Percentiles rank a stretch among this genome's conserved stretches.
Conservation (phyloP, 257 asterid species). For the Rhazya stricta region DNA sequence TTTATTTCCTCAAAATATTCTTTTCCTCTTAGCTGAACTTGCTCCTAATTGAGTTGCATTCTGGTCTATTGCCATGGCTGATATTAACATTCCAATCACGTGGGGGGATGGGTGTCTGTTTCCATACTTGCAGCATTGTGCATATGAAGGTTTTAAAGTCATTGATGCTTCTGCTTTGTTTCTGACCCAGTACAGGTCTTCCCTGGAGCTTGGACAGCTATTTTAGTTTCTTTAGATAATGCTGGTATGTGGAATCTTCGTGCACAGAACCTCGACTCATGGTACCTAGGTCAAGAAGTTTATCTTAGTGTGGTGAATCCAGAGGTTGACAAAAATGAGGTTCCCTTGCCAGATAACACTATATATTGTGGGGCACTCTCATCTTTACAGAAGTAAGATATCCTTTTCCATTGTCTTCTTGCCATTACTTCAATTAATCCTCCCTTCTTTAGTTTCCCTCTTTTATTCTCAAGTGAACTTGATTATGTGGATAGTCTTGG, state of each 20-base stretch:
- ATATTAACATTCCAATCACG: not conserved
- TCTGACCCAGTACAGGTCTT: conserved; percentile 49
- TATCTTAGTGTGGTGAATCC: conserved; percentile 72
- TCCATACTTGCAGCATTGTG: not conserved
- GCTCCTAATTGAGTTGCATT: not conserved
- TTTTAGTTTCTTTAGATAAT: conserved; percentile 73
- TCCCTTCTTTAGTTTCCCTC: not conserved
- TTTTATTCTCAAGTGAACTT: not conserved
- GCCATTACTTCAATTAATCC: not conserved
- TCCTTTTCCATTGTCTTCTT: not conserved
- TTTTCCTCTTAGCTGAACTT: not conserved
- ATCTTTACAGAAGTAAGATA: conserved; percentile 68
- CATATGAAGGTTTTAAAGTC: not conserved
- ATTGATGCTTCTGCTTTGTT: not conserved
- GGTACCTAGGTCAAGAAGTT: conserved; percentile 92
- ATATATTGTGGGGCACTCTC: conserved; percentile 82
- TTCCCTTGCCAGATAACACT: conserved; percentile 62
- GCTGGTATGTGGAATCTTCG: conserved; percentile 93
- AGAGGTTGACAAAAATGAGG: conserved; percentile 57
- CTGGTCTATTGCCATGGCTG: not conserved
- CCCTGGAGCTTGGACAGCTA: conserved; percentile 96
- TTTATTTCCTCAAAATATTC: not conserved
- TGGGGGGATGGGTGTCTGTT: not conserved
- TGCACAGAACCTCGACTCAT: conserved; percentile 82
- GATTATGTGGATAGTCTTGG: not conserved